Percentiles rank a stretch among this genome's conserved stretches.
Conservation (phyloP, 208 protist genomes). For the Trypanosoma vivax region DNA sequence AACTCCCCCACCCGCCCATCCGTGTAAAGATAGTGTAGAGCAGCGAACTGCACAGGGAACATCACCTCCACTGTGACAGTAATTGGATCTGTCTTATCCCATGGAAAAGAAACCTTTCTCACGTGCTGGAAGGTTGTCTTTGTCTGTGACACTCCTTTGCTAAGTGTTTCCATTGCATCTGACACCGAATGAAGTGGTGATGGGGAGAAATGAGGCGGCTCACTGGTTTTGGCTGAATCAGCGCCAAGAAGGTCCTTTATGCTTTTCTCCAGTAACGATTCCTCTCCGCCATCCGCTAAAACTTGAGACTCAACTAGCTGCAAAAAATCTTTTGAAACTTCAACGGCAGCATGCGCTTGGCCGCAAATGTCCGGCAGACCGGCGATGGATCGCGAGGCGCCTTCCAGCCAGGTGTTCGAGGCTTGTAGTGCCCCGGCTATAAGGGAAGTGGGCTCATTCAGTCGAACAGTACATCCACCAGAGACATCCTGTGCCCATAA, state of each 20-base stretch:
- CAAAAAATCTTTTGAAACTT: too few relatives aligned
- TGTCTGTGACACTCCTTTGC: neutral
- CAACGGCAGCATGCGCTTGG: too few relatives aligned
- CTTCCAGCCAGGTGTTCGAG: neutral
- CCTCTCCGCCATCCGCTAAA: neutral
- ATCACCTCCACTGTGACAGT: conserved; percentile 54
- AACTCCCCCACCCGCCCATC: conserved; percentile 30
- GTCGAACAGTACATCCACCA: conserved; percentile 17
- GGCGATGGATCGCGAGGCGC: neutral
- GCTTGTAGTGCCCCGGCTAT: conserved; percentile 29
- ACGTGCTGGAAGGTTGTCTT: conserved; percentile 18
- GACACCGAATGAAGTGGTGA: conserved; percentile 6
- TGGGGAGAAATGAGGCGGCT: neutral
- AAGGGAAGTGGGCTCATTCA: conserved; percentile 47
- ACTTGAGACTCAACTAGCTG: neutral
- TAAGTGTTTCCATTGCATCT: conserved; percentile 17
- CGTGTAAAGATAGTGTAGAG: conserved; percentile 46
- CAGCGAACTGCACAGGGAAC: conserved; percentile 46
- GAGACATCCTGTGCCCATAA: conserved; percentile 8
- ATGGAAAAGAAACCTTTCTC: conserved; percentile 8
- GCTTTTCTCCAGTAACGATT: conserved; percentile 1
- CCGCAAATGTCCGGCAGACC: too few relatives aligned
- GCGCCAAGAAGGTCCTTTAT: conserved; percentile 13
- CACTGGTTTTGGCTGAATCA: neutral
- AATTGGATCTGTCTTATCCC: conserved; percentile 6